Evolutionary conservation across 2,329 filamentous ascomycete genomes (phyloP).

Genomic region (Colletotrichum euphorbiae): DNA sequence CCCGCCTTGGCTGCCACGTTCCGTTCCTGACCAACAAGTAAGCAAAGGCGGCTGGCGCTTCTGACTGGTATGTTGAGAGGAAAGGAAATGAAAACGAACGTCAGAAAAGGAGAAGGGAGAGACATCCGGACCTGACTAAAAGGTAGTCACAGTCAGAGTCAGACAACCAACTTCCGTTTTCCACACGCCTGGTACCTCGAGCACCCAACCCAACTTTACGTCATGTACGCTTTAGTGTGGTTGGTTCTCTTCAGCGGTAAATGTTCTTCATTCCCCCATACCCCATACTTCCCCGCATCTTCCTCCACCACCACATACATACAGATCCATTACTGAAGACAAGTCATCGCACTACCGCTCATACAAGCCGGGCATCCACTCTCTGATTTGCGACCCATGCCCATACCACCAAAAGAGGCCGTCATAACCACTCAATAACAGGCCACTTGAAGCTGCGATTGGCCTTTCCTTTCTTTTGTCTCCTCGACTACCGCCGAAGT

Average conservation of each 20-base stretch:
- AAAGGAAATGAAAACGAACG: no score
- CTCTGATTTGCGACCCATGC: conserved; percentile 17
- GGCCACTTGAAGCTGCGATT: conserved; percentile 9
- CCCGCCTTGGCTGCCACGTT: no score
- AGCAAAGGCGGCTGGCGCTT: background rate
- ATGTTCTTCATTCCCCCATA: conserved; percentile 12
- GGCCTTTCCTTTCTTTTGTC: background rate
- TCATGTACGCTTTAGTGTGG: background rate
- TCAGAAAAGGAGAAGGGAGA: no score
- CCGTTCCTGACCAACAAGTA: no score
- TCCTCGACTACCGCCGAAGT: conserved; percentile 19
- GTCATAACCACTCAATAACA: conserved; percentile 27
- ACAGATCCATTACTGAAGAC: background rate
- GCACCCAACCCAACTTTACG: background rate
- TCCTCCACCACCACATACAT: background rate
- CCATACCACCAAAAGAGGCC: conserved; percentile 21
- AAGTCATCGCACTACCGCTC: conserved; percentile 15
- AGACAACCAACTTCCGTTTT: no score
- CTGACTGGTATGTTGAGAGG: background rate
- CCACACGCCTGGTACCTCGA: no score
- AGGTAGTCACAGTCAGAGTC: no score
- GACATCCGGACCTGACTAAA: no score
- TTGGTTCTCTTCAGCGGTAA: conserved; percentile 11
- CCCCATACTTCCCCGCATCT: conserved; percentile 23
- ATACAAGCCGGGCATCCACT: conserved; percentile 30